Evolutionary conservation across 306 rosid species (phyloP).

Genomic region (Pyrus betulifolia): DNA sequence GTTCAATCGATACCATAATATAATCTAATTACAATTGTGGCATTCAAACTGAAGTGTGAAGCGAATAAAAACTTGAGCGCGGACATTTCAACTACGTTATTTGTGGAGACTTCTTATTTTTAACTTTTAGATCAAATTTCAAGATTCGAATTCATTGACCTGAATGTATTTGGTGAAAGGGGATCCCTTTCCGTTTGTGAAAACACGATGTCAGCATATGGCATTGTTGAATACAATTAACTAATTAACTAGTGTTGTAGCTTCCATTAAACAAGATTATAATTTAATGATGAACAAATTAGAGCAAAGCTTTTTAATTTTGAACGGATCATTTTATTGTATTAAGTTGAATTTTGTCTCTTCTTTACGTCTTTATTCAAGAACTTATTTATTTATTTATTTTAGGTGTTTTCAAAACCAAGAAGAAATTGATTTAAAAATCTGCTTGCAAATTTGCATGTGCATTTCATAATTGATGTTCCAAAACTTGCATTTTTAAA

Average conservation of each 20-base stretch:
- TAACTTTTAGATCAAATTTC: too few relatives aligned
- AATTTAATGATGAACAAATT: not conserved
- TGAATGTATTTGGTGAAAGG: rapidly evolving
- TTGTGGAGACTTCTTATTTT: too few relatives aligned
- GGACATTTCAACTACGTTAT: too few relatives aligned
- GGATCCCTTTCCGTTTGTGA: not conserved
- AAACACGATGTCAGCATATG: not conserved
- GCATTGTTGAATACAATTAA: not conserved
- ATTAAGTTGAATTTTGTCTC: constrained; percentile 17
- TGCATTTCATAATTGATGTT: not conserved
- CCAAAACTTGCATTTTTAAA: not conserved
- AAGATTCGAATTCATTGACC: rapidly evolving
- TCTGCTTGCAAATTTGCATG: not conserved
- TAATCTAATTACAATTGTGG: too few relatives aligned
- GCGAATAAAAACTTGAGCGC: too few relatives aligned
- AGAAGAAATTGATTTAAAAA: not conserved
- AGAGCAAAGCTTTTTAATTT: constrained; percentile 3
- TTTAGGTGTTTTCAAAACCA: not conserved
- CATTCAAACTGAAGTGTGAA: too few relatives aligned
- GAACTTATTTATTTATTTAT: not conserved
- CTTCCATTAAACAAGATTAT: not conserved
- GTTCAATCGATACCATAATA: too few relatives aligned
- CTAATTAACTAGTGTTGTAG: not conserved
- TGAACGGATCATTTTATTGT: not conserved
- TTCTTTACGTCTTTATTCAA: not conserved